These are phyloP conservation scores for Barnettozyma populi DNA, from an alignment of 805 yeast species.

Conservation along the genomic window DNA sequence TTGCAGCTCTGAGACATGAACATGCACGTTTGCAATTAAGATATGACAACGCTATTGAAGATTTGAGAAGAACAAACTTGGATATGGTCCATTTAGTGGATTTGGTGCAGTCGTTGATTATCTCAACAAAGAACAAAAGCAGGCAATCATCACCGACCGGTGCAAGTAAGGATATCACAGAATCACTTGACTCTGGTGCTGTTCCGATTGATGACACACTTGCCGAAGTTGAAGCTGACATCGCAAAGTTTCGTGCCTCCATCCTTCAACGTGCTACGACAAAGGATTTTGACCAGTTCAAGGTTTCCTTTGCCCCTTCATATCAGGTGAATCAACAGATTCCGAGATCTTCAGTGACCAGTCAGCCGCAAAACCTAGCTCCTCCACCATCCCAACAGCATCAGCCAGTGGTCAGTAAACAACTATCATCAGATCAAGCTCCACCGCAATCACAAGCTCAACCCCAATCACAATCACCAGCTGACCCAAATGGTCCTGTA, in stretches of 20 bases:
- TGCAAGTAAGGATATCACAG: slow-evolving; percentile 9
- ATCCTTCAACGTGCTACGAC: slow-evolving; percentile 24
- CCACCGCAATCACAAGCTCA: slow-evolving; percentile 1
- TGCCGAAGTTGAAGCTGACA: slow-evolving; percentile 19
- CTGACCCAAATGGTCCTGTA: slow-evolving; percentile 13
- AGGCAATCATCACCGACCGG: slow-evolving; percentile 6
- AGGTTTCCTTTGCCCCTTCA: slow-evolving; percentile 22
- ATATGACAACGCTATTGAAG: slow-evolving; percentile 44
- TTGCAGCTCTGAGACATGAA: slow-evolving; percentile 36
- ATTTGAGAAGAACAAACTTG: slow-evolving; percentile 41
- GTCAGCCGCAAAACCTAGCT: slow-evolving; percentile 2
- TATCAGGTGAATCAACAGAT: slow-evolving; percentile 19
- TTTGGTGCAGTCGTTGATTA: slow-evolving; percentile 30
- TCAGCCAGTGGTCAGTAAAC: background rate
- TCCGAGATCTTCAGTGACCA: slow-evolving; percentile 10
- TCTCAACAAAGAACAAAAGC: slow-evolving; percentile 13
- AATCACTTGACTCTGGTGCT: slow-evolving; percentile 19
- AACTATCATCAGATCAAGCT: background rate
- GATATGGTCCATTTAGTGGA: slow-evolving; percentile 52
- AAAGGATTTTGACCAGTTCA: slow-evolving; percentile 21
- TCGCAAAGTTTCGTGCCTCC: slow-evolving; percentile 22
- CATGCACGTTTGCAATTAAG: slow-evolving; percentile 37
- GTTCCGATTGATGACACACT: slow-evolving; percentile 7
- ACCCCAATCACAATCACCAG: slow-evolving; percentile 10
- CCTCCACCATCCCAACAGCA: background rate